Conservation (phyloP, 768 basidiomycete genomes). For the Kwoniella dejecticola region DNA sequence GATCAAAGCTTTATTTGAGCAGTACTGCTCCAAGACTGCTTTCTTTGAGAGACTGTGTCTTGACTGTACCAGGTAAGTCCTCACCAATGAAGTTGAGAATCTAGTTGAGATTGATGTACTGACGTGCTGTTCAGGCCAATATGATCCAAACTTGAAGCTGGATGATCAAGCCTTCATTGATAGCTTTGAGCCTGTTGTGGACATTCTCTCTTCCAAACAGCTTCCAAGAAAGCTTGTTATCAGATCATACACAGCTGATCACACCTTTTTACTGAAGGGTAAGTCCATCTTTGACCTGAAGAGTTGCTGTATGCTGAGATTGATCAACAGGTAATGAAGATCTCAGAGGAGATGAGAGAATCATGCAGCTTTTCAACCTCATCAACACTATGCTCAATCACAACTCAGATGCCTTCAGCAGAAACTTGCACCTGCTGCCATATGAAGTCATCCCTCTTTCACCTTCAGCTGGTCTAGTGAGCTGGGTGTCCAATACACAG, state of each 20-base stretch:
- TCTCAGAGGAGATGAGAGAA: conserved; percentile 52
- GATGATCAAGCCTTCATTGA: conserved; percentile 53
- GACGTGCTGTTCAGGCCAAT: conserved; percentile 34
- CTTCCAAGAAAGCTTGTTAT: conserved; percentile 51
- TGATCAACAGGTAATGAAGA: conserved; percentile 43
- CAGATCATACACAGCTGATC: conserved; percentile 34
- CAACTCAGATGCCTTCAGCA: conserved; percentile 46
- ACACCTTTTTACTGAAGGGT: conserved; percentile 54
- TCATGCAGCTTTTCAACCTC: conserved; percentile 55
- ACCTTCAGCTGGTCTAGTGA: conserved; percentile 45
- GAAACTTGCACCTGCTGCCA: conserved; percentile 50
- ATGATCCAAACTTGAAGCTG: conserved; percentile 44
- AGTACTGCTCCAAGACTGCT: conserved; percentile 48
- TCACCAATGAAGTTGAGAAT: neutral
- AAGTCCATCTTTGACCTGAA: neutral
- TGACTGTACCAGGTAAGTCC: conserved; percentile 51
- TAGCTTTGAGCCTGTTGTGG: conserved; percentile 41
- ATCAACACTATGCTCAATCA: conserved; percentile 53
- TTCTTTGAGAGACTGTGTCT: conserved; percentile 43
- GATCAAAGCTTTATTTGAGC: conserved; percentile 43
- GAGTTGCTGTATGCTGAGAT: conserved; percentile 1
- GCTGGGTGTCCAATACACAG: conserved; percentile 53
- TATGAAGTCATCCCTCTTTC: conserved; percentile 52
- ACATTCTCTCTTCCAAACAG: conserved; percentile 51
- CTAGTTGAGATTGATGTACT: neutral